Base-by-base conservation (phyloP, 2,329 filamentous ascomycete genomes). In the Geosmithia putterillii region DNA sequence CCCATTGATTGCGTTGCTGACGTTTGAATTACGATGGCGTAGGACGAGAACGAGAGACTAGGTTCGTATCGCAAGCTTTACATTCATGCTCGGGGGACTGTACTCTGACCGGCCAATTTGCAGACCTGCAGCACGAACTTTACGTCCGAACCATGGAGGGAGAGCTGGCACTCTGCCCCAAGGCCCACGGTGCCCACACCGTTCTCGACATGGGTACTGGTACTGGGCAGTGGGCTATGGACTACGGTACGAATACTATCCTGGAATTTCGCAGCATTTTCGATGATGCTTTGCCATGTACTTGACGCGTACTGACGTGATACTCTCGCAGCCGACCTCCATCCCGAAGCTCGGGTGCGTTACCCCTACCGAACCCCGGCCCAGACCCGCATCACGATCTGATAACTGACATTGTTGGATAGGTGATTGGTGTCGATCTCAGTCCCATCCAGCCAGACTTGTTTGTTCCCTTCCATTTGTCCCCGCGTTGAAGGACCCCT, bases 361-460 rank as follows among this genome's bases (percentile, higher is more conserved):
- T 21, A 25, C 28, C 7, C 10, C 28, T 32, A 32, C 28, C 28
- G 10, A 32, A 9, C 28, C 28, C 28, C 28, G 10, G 23, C 28
- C 28, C 28, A 32, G 10, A 32, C 28, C 10, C 28, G 4, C 10
- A 14, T 12, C 10, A 4, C 28, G 28, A 32, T 32, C 10, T 32
- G 28, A 32, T 12, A 12, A 32, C 15, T 32, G 10, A 6, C 10
- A 32, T 32, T 32, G 28, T 32, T 32, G 28, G 28, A 32, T 12
- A 43, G 42, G 52, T 56, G 20, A 49, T 53, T 36, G 57, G 57
- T 12, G 53, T 60, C 22, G 61, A 64, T 42, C 42, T 64, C 2
- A 56, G 54, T 4, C 58, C 59, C 1, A 60, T 64, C 21, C 61
- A 64, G 38, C 61, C 60, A 1, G 40, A n/a, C n/a, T 38, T 40